Evolutionary conservation across 495 filamentous ascomycete genomes (phyloP), one percentile per base, ranked within the genome.

Genomic region (Podospora tetraspora): DNA sequence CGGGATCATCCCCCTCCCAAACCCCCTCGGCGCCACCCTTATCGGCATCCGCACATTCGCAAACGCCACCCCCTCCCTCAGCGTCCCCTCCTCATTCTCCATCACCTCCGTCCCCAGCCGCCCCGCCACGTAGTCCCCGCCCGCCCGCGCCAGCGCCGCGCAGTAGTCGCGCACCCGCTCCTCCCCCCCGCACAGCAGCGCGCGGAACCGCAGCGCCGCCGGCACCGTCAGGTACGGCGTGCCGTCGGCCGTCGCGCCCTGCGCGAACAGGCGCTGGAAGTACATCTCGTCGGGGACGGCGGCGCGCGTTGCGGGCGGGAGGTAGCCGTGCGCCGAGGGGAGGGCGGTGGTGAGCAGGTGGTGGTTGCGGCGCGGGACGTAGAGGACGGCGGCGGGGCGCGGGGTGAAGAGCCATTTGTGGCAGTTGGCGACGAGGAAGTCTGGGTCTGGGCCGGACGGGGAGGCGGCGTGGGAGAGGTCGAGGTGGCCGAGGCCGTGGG

Each of bases 361-460:
- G 67, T 96, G 92, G 75, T 93, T 89, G 43, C 85, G 84, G 13
- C 80, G 68, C 0, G 91, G 88, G 9, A 93, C 90, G 76, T 93
- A 90, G 68, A 96, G 84, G 5, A 91, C 78, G 1, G 91, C 91
- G 69, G 86, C 90, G 64, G 84, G 84, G 66, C 92, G 87, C 12
- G 92, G 93, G n/a, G 86, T 85, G 71, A 85, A 90, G 11, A 96
- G 85, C 93, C 93, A 66, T 80, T 94, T 97, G 78, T 94, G 90
- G 67, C 83, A 87, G 70, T 94, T 95, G 32, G 81, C 87, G n/a
- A 91, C 83, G 69, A 92, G 88, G 77, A 95, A 95, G 74, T 96
- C 92, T 0, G 89, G 63, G 21, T 65, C 43, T 1, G 52, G 63
- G 86, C 59, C 88, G 82, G 22, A 93, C 74, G 13, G 62, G 24